phyloP scores from a whole-genome alignment of 2,329 filamentous ascomycete genomes.

The Aspergillus puulaauensis region DNA sequence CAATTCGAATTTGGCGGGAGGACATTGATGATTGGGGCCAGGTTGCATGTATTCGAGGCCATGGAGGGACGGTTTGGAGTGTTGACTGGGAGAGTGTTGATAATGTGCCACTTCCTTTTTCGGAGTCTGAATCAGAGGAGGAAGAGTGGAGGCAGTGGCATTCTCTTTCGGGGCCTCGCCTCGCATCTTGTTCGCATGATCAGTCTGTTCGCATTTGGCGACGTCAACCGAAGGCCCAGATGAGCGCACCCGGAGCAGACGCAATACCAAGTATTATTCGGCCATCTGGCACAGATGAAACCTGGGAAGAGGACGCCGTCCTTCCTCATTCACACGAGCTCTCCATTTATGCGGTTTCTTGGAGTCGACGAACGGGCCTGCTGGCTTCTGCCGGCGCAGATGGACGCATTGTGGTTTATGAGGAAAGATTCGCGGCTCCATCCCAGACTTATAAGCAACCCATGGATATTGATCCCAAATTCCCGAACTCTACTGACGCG shows the following conservation, averaged over 20 bases:
- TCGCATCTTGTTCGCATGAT: conserved; percentile 86
- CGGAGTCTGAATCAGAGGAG: neutral
- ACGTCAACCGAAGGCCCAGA: conserved; percentile 51
- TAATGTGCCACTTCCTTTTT: conserved; percentile 22
- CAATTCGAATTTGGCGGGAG: conserved; percentile 82
- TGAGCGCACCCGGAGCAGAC: conserved; percentile 8
- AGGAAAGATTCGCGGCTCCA: conserved; percentile 53
- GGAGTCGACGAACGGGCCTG: conserved; percentile 75
- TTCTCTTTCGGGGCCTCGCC: conserved; percentile 50
- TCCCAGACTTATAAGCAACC: conserved; percentile 9
- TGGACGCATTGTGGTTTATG: conserved; percentile 75
- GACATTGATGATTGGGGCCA: conserved; percentile 94
- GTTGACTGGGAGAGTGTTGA: conserved; percentile 63
- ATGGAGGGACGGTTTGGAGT: conserved; percentile 86
- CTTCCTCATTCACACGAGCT: conserved; percentile 75
- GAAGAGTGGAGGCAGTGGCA: conserved; percentile 31
- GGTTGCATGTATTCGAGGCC: conserved; percentile 76
- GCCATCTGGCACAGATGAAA: conserved; percentile 68
- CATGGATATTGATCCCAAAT: conserved; percentile 23
- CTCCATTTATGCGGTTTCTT: conserved; percentile 79
- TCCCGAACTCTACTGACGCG: neutral
- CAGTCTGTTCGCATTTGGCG: conserved; percentile 77
- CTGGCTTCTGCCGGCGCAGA: conserved; percentile 90
- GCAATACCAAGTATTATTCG: conserved; percentile 90
- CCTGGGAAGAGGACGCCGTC: conserved; percentile 76